Conservation (phyloP, 2,329 filamentous ascomycete genomes). For the Penicillium sp. region DNA sequence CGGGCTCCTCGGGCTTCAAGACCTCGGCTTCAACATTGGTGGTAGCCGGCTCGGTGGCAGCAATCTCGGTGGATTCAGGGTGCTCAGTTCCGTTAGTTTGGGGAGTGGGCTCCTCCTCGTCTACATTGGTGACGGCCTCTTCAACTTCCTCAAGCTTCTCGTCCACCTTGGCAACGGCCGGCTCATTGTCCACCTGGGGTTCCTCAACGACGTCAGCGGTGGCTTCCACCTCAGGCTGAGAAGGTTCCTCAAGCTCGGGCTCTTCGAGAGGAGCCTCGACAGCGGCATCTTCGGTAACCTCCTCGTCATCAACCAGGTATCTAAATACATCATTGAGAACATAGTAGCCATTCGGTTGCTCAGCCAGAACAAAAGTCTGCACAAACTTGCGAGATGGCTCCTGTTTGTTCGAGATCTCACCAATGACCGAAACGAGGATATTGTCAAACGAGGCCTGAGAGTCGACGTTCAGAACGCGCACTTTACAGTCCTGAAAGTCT, state of each 20-base stretch:
- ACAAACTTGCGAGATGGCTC: slow-evolving; percentile 93
- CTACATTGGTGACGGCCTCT: slow-evolving; percentile 50
- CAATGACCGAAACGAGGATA: slow-evolving; percentile 97
- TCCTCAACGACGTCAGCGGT: slow-evolving; percentile 22
- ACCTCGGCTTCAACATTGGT: slow-evolving; percentile 38
- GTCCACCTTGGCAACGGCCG: slow-evolving; percentile 64
- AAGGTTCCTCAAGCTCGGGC: slow-evolving; percentile 39
- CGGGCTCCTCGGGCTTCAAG: slow-evolving; percentile 61
- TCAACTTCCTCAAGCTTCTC: slow-evolving; percentile 71
- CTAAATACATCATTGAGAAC: slow-evolving; percentile 98
- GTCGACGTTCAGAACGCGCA: slow-evolving; percentile 96
- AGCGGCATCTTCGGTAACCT: slow-evolving; percentile 49
- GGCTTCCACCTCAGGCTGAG: slow-evolving; percentile 33
- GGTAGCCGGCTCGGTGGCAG: slow-evolving; percentile 27
- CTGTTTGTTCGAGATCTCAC: slow-evolving; percentile 93
- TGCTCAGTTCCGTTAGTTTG: slow-evolving; percentile 42
- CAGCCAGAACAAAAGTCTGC: slow-evolving; percentile 95
- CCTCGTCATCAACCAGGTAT: slow-evolving; percentile 82
- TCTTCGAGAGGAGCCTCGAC: slow-evolving; percentile 47
- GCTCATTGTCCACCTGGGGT: slow-evolving; percentile 43
- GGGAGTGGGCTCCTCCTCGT: slow-evolving; percentile 34
- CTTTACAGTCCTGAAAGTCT: slow-evolving; percentile 96
- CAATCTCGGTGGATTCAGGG: slow-evolving; percentile 23
- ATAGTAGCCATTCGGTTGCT: slow-evolving; percentile 96
- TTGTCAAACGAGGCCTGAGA: slow-evolving; percentile 90